A percentile compares a stretch with the other conserved stretches of the same genome.
These are phyloP conservation scores for Tylopilus balloui DNA, from an alignment of 768 basidiomycete species.

Conservation along the genomic window DNA sequence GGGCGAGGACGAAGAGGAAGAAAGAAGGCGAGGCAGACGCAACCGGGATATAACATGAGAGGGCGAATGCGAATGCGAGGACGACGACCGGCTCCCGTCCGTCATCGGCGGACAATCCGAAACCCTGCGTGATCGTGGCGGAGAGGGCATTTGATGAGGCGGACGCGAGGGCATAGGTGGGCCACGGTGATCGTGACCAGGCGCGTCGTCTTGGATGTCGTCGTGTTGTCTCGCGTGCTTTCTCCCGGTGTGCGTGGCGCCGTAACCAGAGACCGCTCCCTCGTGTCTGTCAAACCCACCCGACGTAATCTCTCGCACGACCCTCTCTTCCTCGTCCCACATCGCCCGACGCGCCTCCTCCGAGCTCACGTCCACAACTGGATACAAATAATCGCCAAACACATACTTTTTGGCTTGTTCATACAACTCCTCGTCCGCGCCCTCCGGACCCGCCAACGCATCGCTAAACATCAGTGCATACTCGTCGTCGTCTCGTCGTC, in stretches of 20 bases:
- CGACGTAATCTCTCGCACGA: slow-evolving; percentile 25
- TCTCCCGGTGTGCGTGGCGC: slow-evolving; percentile 23
- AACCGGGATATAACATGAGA: slow-evolving; percentile 5
- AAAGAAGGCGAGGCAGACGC: slow-evolving; percentile 10
- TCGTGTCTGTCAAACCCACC: slow-evolving; percentile 5
- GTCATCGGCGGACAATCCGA: slow-evolving; percentile 10
- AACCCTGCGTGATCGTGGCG: slow-evolving; percentile 2
- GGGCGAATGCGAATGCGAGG: slow-evolving; percentile 9
- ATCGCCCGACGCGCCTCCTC: slow-evolving; percentile 32
- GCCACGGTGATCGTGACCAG: background rate
- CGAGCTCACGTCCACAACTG: slow-evolving; percentile 81
- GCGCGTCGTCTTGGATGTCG: slow-evolving; percentile 1
- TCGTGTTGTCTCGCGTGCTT: slow-evolving; percentile 7
- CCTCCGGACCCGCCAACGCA: slow-evolving; percentile 45
- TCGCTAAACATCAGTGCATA: slow-evolving; percentile 28
- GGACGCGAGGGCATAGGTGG: background rate
- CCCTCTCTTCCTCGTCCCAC: slow-evolving; percentile 29
- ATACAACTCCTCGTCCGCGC: slow-evolving; percentile 73
- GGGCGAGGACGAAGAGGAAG: background rate
- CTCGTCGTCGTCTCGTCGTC: slow-evolving; percentile 38
- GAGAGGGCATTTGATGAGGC: slow-evolving; percentile 6
- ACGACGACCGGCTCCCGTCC: slow-evolving; percentile 5
- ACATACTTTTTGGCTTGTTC: slow-evolving; percentile 71
- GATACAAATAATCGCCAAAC: slow-evolving; percentile 90
- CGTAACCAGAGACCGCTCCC: slow-evolving; percentile 15